phyloP scores from a whole-genome alignment of 176 grass and related monocot species.

The Panicum miliaceum region DNA sequence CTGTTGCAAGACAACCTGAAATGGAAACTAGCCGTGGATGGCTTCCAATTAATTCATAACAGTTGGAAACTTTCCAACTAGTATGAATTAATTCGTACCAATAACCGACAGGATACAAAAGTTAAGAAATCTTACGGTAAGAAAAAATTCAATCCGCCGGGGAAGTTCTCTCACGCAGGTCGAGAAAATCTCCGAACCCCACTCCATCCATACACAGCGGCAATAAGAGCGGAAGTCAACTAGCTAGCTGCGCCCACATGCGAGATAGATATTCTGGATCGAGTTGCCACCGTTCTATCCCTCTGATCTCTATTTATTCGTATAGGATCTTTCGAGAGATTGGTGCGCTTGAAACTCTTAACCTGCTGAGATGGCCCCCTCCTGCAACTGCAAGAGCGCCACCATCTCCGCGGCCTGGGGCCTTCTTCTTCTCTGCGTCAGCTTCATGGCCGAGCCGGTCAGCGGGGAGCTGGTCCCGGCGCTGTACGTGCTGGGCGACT shows the following conservation, averaged over 20 bases:
- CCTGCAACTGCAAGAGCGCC: background rate
- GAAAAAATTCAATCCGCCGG: no score
- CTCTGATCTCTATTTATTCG: no score
- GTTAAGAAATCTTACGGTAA: no score
- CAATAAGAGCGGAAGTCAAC: background rate
- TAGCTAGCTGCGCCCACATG: background rate
- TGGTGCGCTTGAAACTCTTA: background rate
- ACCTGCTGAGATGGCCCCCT: background rate
- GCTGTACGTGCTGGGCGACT: conserved; percentile 81
- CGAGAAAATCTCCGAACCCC: no score
- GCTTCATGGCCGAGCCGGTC: background rate
- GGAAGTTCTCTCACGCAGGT: no score
- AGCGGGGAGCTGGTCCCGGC: conserved; percentile 26
- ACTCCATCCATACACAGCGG: no score
- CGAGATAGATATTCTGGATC: background rate
- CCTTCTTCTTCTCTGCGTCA: background rate
- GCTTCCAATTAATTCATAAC: background rate
- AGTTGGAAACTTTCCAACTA: no score
- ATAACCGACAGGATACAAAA: no score
- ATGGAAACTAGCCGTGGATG: background rate
- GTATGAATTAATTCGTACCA: no score
- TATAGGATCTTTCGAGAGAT: background rate
- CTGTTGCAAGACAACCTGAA: background rate
- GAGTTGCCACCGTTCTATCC: background rate
- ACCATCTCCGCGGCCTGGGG: background rate